phyloP scores from a whole-genome alignment of 2,329 filamentous ascomycete species.

The Aspergillus pseudoterreus region DNA sequence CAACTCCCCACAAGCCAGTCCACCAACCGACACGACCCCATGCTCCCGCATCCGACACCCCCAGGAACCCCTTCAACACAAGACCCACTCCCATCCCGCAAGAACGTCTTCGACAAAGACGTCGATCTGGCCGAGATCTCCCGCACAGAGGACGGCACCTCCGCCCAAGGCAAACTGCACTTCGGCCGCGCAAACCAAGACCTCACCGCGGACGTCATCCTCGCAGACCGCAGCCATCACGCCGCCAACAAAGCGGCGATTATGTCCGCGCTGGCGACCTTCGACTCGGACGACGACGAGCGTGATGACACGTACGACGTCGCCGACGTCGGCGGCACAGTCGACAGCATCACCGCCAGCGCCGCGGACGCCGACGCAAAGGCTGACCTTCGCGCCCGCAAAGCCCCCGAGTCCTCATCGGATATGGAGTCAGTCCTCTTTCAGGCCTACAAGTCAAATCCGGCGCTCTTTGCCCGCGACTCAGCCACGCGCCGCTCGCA shows the following conservation, averaged over 20 bases:
- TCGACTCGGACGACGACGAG: constrained; percentile 94
- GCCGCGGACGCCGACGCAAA: constrained; percentile 47
- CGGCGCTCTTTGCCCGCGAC: constrained; percentile 68
- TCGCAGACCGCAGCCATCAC: constrained; percentile 58
- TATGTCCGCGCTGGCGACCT: constrained; percentile 78
- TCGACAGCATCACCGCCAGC: constrained; percentile 58
- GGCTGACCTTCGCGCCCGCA: constrained; percentile 47
- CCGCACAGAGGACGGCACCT: constrained; percentile 42
- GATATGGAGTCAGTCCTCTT: constrained; percentile 68
- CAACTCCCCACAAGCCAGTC: constrained; percentile 37
- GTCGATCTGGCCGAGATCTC: constrained; percentile 67
- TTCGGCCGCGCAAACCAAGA: constrained; percentile 66
- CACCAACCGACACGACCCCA: constrained; percentile 52
- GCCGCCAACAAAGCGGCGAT: constrained; percentile 80
- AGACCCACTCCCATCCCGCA: constrained; percentile 44
- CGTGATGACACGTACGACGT: constrained; percentile 95
- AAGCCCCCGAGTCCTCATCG: constrained; percentile 27
- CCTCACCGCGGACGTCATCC: constrained; percentile 67
- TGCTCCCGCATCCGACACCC: constrained; percentile 53
- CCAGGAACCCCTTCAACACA: constrained; percentile 26
- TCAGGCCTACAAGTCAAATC: constrained; percentile 63
- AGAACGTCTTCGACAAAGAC: constrained; percentile 76
- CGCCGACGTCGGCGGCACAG: constrained; percentile 83
- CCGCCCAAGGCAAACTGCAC: constrained; percentile 58
- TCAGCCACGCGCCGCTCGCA: constrained; percentile 64